Evolutionary conservation across 73 alveolate species (phyloP), one percentile per base, ranked within the genome.

Genomic region (Paramecium sexaurelia): DNA sequence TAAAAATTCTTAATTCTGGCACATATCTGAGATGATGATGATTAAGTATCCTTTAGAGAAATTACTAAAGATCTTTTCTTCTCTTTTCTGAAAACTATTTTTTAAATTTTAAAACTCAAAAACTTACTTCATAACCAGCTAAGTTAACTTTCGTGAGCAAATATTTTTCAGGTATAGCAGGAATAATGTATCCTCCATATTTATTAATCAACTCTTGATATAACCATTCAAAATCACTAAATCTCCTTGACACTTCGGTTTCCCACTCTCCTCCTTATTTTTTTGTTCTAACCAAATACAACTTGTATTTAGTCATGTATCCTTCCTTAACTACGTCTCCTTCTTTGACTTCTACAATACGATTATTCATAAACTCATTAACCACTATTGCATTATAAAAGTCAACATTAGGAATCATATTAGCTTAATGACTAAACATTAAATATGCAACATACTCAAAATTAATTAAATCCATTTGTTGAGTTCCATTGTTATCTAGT

Each of bases 221-320:
- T 3, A 88, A 66, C 94, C 94, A 88, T 88, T 88, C 94, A 55
- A 88, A 88, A 88, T 88, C 94, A 69, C 94, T 88, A 71, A 88
- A 88, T 69, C 94, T 88, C 13, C 94, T 67, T 19, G 69, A 88
- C 2, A 88, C 94, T 88, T 88, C 94, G 3, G 94, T 68, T 32
- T 88, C 94, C 78, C 78, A 88, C 11, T 71, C 94, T 6, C 84
- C 56, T 32, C 73, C 55, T 69, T 26, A 8, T 29, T 88, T 69
- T 43, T 69, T 88, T 13, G 91, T 88, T 88, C 87, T 67, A 0
- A 88, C 94, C 41, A 56, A n/a, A 43, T 88, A 88, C 39, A 88
- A 51, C 20, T 88, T 88, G 7, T 88, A 88, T 68, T 75, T 88
- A 24, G 94, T 68, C 8, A 88, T 68, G 41, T 88, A 88, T 61